Conservation (phyloP, 129 eudicot species). For the Pittosporum tobira region DNA sequence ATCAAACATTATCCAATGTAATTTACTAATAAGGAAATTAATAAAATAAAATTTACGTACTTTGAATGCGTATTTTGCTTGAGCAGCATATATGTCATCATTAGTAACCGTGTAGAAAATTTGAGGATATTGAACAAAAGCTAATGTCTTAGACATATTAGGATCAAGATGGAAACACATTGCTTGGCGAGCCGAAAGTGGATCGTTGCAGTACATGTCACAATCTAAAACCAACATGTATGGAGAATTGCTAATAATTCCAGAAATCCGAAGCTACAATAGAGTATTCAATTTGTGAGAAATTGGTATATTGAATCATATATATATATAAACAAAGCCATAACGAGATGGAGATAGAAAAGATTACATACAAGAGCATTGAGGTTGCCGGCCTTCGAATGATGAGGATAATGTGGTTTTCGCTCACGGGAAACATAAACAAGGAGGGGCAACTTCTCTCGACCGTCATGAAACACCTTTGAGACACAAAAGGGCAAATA, state of each 20-base stretch:
- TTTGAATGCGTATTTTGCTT: slow-evolving; percentile 58
- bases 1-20: too few species aligned
- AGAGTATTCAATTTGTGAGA: too few species aligned
- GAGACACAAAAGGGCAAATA: too few species aligned
- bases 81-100: slow-evolving; percentile 73
- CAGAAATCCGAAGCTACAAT: slow-evolving; percentile 80
- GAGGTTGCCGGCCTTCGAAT: slow-evolving; percentile 89
- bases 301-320: too few species aligned
- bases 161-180: slow-evolving; percentile 94
- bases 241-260: slow-evolving; percentile 59
- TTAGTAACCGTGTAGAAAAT: slow-evolving; percentile 54
- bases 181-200: slow-evolving; percentile 83
- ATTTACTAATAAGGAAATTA: background rate
- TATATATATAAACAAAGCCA: too few species aligned
- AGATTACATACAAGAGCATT: slow-evolving; percentile 60
- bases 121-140: slow-evolving; percentile 84
- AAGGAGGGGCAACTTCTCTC: too few species aligned
- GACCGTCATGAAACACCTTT: too few species aligned
- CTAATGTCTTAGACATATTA: slow-evolving; percentile 40
- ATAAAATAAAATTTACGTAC: background rate
- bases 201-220: slow-evolving; percentile 88
- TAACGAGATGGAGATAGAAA: too few species aligned
- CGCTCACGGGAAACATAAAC: too few species aligned
- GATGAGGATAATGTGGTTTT: slow-evolving; percentile 68
- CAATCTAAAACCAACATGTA: slow-evolving; percentile 67